Evolutionary conservation across 495 filamentous ascomycete species (phyloP).

Genomic region (Staphylotrichum longicolle): DNA sequence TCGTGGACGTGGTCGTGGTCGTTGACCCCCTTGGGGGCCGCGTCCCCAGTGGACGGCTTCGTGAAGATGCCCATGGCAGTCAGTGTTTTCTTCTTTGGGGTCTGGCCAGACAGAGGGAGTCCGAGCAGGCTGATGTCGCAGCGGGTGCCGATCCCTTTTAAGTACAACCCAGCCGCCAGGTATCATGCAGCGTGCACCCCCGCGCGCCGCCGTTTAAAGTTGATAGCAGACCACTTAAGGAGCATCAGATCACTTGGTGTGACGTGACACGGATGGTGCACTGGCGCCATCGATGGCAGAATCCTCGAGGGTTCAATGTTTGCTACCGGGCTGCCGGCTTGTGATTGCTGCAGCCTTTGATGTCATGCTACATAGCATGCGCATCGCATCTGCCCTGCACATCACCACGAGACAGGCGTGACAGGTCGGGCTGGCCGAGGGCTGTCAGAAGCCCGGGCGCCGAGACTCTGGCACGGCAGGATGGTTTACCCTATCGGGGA

Average conservation of each 20-base stretch:
- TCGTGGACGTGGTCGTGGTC: slow-evolving; percentile 10
- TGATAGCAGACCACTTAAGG: neutral
- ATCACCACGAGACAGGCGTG: neutral
- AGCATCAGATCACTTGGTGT: neutral
- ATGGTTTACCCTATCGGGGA: neutral
- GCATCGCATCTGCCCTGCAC: too few relatives aligned
- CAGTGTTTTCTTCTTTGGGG: neutral
- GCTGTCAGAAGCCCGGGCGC: too few relatives aligned
- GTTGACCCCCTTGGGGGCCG: slow-evolving; percentile 10
- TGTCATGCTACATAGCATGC: too few relatives aligned
- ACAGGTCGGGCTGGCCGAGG: neutral
- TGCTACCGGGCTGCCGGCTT: neutral
- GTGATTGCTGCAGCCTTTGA: neutral
- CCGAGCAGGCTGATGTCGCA: neutral
- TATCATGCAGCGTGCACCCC: neutral
- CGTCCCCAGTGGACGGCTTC: slow-evolving; percentile 20
- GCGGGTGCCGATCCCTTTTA: slow-evolving; percentile 13
- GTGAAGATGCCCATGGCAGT: slow-evolving; percentile 23
- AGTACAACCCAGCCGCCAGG: neutral
- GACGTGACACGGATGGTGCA: slow-evolving; percentile 9
- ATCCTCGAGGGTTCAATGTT: too few relatives aligned
- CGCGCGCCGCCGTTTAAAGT: neutral
- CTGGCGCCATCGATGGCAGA: slow-evolving; percentile 23
- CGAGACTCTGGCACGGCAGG: too few relatives aligned
- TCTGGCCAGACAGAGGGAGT: neutral